Evolutionary conservation across 768 basidiomycete species (phyloP).

Genomic region (Calocera cornea): DNA sequence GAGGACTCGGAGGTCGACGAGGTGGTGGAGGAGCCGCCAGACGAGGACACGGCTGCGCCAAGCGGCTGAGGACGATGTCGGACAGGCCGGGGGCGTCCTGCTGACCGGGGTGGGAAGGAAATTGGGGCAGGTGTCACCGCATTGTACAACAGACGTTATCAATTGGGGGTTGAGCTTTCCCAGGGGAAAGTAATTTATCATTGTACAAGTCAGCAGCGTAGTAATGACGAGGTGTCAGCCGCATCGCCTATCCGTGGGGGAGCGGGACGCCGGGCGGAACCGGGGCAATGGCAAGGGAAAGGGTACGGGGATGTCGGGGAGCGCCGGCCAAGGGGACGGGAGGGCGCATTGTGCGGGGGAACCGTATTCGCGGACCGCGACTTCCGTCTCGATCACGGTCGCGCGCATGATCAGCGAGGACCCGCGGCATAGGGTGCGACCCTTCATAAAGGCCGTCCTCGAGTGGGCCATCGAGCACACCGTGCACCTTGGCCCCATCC

Average conservation of each 20-base stretch:
- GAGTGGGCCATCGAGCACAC: too few species aligned
- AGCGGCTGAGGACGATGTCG: neutral
- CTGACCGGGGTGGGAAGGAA: neutral
- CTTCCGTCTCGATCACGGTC: neutral
- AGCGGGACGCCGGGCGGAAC: too few species aligned
- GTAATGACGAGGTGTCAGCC: too few species aligned
- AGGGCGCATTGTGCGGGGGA: neutral
- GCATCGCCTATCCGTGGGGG: too few species aligned
- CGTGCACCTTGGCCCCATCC: too few species aligned
- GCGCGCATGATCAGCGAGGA: too few species aligned
- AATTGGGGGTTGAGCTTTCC: too few species aligned
- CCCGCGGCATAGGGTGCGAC: neutral
- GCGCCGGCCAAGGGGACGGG: too few species aligned
- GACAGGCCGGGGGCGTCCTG: neutral
- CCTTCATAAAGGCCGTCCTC: neutral
- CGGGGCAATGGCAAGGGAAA: too few species aligned
- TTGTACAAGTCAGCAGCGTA: too few species aligned
- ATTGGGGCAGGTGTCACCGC: neutral
- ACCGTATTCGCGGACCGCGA: neutral
- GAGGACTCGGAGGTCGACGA: neutral
- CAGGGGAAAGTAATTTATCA: too few species aligned
- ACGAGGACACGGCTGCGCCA: neutral
- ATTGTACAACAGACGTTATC: neutral
- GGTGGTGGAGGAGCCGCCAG: neutral
- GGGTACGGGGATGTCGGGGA: too few species aligned